Conservation (phyloP, 257 asterid genomes). For the Osmanthus fragrans region DNA sequence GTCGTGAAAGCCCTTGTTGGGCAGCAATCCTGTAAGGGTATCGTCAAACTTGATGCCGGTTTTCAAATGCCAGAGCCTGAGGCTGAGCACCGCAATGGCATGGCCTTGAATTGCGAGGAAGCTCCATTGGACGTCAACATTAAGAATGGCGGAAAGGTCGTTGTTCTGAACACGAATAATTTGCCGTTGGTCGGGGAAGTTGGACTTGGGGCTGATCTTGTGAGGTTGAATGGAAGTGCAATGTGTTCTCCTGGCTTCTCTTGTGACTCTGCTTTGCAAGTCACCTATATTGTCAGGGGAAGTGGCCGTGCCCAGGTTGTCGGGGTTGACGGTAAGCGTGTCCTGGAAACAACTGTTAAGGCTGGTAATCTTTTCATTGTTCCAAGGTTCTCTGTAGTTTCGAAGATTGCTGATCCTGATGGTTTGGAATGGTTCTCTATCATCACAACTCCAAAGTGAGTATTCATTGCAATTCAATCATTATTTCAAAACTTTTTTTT, state of each 20-base stretch:
- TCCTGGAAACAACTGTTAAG: conserved; percentile 52
- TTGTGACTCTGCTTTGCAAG: conserved; percentile 70
- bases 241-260: conserved; percentile 83
- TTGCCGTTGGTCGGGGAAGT: conserved; percentile 71
- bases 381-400: conserved; percentile 69
- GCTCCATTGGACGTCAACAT: conserved; percentile 76
- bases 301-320: conserved; percentile 74
- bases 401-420: conserved; percentile 64
- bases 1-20: conserved; percentile 58
- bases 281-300: conserved; percentile 66
- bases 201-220: conserved; percentile 74
- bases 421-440: conserved; percentile 90
- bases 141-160: conserved; percentile 67
- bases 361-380: conserved; percentile 73
- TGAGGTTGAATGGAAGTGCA: conserved; percentile 50
- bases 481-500: too few relatives aligned
- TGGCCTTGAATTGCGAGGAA: conserved; percentile 65
- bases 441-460: conserved; percentile 72
- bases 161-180: conserved; percentile 65
- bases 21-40: conserved; percentile 47
- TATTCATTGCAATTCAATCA: not conserved
- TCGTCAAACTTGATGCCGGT: conserved; percentile 51
- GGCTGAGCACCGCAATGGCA: conserved; percentile 49
- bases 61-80: conserved; percentile 65
- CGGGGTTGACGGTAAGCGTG: conserved; percentile 66